Base-by-base conservation (phyloP, 805 yeast genomes). In the Cyberlindnera maritima region DNA sequence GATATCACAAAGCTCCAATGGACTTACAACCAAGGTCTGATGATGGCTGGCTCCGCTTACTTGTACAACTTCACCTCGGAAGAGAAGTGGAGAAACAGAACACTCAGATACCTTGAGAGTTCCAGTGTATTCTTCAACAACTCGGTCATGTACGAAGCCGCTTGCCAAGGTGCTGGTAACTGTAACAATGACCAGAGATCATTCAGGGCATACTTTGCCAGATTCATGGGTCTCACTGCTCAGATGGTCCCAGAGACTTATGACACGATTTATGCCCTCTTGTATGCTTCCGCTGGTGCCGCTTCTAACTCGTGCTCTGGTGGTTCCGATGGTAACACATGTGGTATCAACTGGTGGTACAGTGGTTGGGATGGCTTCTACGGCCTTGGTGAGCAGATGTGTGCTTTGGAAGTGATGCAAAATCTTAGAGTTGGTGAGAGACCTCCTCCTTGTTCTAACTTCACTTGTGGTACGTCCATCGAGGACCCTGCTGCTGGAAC, bases 361-460 rank as follows among this genome's bases (percentile, higher is more conserved):
- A 67, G 66, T 32, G 71, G 76, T 5, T 85, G 85, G 80, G 96
- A 88, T 63, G 79, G 76, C 1, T 61, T 58, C 46, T 87, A 77
- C 56, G 96, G 96, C 1, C 74, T 88, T 34, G 96, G 96, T 41
- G 95, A 89, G 65, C 96, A 88, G 65, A 83, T 86, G 75, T 69
- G 79, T 31, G 95, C 95, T 0, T 67, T 87, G 43, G 96, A 88
- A 57, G 70, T 66, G 2, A 71, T 77, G 59, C 71, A 66, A 39
- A 72, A 68, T 36, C 56, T 72, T 36, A 58, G 64, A 52, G 57
- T 64, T 13, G 47, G 64, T 49, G 62, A 60, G 34, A 57, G 65
- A 62, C 71, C 74, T 3, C 74, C 78, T 25, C 92, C 94, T 2
- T 76, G 72, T 47, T 76, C 90, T 3, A 75, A 80, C 28, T 49